phyloP scores from a whole-genome alignment of 108 stramenopile species.

The Poteriospumella lacustris region DNA sequence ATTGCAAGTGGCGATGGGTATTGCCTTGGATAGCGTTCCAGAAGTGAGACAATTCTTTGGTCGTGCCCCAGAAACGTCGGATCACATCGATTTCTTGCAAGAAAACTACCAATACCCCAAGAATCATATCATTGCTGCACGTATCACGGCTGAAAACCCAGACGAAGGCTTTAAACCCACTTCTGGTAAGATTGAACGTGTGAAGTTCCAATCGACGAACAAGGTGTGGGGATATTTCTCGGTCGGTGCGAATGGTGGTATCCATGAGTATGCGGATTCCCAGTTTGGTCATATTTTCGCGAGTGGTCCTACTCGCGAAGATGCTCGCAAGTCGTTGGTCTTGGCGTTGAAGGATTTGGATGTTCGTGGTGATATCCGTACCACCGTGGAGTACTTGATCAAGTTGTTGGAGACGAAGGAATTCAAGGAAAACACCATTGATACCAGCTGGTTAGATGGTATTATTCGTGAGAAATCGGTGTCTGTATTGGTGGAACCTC shows the following conservation, averaged over 20 bases:
- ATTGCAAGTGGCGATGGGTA: constrained; percentile 95
- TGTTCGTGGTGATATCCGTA: constrained; percentile 96
- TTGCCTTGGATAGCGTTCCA: constrained; percentile 85
- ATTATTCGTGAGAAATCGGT: constrained; percentile 76
- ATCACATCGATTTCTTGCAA: constrained; percentile 72
- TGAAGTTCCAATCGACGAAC: constrained; percentile 95
- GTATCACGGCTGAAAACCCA: constrained; percentile 97
- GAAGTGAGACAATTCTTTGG: constrained; percentile 78
- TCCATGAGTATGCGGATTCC: constrained; percentile 95
- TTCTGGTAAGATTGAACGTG: constrained; percentile 86
- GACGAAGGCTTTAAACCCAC: constrained; percentile 99
- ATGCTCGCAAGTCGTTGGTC: constrained; percentile 85
- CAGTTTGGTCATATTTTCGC: constrained; percentile 98
- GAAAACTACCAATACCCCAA: constrained; percentile 72
- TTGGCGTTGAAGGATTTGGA: constrained; percentile 93
- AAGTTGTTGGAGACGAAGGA: constrained; percentile 86
- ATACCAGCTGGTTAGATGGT: constrained; percentile 92
- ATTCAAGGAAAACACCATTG: constrained; percentile 92
- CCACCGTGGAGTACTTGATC: constrained; percentile 93
- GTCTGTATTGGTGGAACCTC: background rate
- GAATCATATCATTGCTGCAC: constrained; percentile 89
- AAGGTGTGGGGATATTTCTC: constrained; percentile 97
- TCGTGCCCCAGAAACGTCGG: constrained; percentile 66
- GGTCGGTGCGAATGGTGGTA: constrained; percentile 91
- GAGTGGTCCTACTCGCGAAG: constrained; percentile 85